phyloP scores from a whole-genome alignment of 1,284 basidiomycete genomes.

The Rhodotorula glutinis region DNA sequence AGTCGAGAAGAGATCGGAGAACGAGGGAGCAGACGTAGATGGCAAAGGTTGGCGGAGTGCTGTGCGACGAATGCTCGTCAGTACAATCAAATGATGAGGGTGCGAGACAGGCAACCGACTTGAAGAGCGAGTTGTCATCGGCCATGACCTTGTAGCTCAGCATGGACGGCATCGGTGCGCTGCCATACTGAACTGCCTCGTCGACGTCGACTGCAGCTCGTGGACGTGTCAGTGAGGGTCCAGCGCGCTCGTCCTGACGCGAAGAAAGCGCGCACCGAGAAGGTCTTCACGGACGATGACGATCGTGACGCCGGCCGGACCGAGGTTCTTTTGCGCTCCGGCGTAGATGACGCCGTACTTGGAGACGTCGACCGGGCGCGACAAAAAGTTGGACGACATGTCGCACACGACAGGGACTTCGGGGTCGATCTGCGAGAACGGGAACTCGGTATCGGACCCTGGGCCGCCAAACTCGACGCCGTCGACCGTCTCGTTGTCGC shows the following conservation, averaged over 20 bases:
- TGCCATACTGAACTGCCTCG: conserved; percentile 70
- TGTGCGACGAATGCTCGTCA: background rate
- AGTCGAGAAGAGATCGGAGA: conserved; percentile 61
- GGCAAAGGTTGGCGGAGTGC: conserved; percentile 84
- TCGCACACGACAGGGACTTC: conserved; percentile 83
- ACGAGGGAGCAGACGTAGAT: conserved; percentile 91
- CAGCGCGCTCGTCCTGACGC: no score
- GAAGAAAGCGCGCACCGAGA: conserved; percentile 49
- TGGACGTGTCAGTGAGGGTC: background rate
- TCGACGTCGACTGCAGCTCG: conserved; percentile 64
- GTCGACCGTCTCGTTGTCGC: conserved; percentile 98
- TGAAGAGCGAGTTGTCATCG: conserved; percentile 79
- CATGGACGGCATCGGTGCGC: conserved; percentile 68
- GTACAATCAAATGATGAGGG: no score
- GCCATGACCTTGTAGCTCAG: conserved; percentile 82
- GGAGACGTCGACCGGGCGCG: conserved; percentile 81
- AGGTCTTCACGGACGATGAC: conserved; percentile 90
- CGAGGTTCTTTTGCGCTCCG: conserved; percentile 98
- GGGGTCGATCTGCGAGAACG: conserved; percentile 68
- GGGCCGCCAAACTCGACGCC: conserved; percentile 79
- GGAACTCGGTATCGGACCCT: conserved; percentile 61
- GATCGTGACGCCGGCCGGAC: conserved; percentile 88
- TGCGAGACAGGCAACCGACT: conserved; percentile 49
- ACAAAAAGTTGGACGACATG: conserved; percentile 96
- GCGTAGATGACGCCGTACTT: conserved; percentile 93